Base-by-base conservation (phyloP, 768 basidiomycete genomes). In the Rhodotorula diobovata region DNA sequence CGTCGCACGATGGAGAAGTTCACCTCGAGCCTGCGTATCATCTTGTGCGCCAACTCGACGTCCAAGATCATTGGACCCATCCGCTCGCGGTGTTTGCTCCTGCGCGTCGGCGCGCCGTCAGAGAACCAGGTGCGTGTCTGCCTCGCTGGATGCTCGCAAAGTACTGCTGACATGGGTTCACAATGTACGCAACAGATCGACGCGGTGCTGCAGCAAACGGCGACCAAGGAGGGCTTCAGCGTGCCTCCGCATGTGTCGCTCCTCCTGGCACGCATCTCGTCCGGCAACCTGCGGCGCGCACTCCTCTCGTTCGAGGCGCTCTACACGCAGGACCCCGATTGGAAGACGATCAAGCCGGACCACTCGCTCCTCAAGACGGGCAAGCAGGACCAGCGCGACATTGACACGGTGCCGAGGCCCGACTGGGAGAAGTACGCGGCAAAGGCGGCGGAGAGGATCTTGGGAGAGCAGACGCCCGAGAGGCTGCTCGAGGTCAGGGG, bases 1-100 rank as follows among this genome's bases (percentile, higher is more conserved):
- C 88, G 95, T 77, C 85, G 95, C 67, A 99, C 95, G 18, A 99
- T 98, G 95, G 95, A 99, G 80, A 98, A 97, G 81, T 98, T 95
- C 83, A 97, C 96, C 90, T 87, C 89, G 53, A 99, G 97, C 80
- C 86, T 99, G 86, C 87, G 95, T 39, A 89, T 99, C 77, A 95
- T 99, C 76, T 85, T 99, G 1, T 97, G 94, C 79, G 93, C 94
- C 32, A 94, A 93, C 80, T 93, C 90, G 79, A 97, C 95, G 7
- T 90, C 90, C 78, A 89, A 89, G 75, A 88, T 99, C 64, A 98
- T 99, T 78, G 93, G 93, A 2, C 96, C 95, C 10, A 99, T 99
- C 79, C 89, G 90, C 80, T 92, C 90, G 85, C 87, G 95, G 69
- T 98, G 96, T 82, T 83, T 99, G 54, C 84, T 99, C 43, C 86